Evolutionary conservation across 192 early-diverging fungal species (phyloP), one percentile per base, ranked within the genome.

Genomic region (Dispira simplex): DNA sequence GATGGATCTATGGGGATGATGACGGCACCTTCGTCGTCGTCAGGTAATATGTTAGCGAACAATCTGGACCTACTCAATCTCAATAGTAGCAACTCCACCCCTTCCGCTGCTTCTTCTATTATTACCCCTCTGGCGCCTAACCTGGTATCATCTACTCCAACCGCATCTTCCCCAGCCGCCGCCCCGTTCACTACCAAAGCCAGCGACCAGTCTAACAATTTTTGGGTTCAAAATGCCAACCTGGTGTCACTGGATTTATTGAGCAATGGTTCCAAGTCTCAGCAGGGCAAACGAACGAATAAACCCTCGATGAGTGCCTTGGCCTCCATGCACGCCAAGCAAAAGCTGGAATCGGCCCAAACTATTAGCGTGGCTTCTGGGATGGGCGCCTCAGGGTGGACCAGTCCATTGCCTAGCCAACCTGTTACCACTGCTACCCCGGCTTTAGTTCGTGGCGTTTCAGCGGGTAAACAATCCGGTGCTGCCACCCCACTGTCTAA

Each of bases 281-380:
- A 60, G 43, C 25, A 28, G 10, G 32, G 21, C 58, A 60, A 60
- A 16, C 18, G 20, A 21, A 16, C 58, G 14, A 32, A 28, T 18
- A 60, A 60, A 21, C 58, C 25, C 1, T 43, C 58, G 21, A 60
- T 60, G 58, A 27, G 27, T 21, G n/a, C 58, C 32, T 44, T 60
- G 26, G 58, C 58, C 14, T 44, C 10, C 2, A 60, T 60, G 58
- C 58, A 60, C 2, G 58, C 58, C 26, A 60, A n/a, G 39, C 32
- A 60, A 16, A 27, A 43, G 14, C 39, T 57, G 48, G 48, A 23
- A 16, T 39, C 32, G 3, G 32, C 32, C 32, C 32, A 39, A 39
- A 39, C 1, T 39, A 6, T 39, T 39, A 6, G 32, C 6, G 1
- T 39, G 6, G 6, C 32, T 39, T 39, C 32, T 39, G 32, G 3